Base-by-base conservation (phyloP, 768 basidiomycete species). In the Boletus reticuloceps region DNA sequence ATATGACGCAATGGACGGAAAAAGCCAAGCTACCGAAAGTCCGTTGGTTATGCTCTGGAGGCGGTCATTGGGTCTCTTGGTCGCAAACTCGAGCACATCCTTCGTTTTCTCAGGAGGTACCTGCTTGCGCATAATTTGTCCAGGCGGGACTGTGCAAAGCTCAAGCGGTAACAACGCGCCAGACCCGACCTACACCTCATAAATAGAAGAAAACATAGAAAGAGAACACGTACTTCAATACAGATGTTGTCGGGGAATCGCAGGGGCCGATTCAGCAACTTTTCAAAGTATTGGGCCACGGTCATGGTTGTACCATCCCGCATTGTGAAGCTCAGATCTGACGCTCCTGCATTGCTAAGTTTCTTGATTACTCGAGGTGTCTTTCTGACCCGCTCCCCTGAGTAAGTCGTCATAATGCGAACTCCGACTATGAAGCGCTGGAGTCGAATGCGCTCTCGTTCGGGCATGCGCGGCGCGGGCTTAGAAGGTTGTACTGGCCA, bases 91-190 rank as follows among this genome's bases (percentile, higher is more conserved):
- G 1, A 90, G 75, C 4, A 91, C 79, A 1, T 79, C 75, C 48
- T 77, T 80, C 0, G 84, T 84, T 62, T 84, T 84, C 42, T 89
- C 85, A 0, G 82, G 74, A 0, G 88, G 87, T 0, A 92, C 74
- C 47, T 88, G 83, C 59, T 86, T 88, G 40, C 82, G 77, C 77
- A 88, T 83, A 38, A 89, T 81, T 61, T 91, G 89, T 0, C 88
- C 89, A 0, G 75, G 65, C 0, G 79, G 75, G 4, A 91, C 84
- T 0, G 64, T 69, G 63, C 89, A 91, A 2, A 83, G 67, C 59
- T 91, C 89, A 0, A 91, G 67, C 0, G 89, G 89, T 5, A 88
- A 74, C 32, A 84, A 63, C 0, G 89, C 88, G 1, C 81, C 81
- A 25, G 72, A 67, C 6, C 83, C 82, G 13, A 88, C 77, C 88